These are phyloP conservation scores for Paulownia fortunei DNA, from an alignment of 257 asterid genomes.

Conservation along the genomic window DNA sequence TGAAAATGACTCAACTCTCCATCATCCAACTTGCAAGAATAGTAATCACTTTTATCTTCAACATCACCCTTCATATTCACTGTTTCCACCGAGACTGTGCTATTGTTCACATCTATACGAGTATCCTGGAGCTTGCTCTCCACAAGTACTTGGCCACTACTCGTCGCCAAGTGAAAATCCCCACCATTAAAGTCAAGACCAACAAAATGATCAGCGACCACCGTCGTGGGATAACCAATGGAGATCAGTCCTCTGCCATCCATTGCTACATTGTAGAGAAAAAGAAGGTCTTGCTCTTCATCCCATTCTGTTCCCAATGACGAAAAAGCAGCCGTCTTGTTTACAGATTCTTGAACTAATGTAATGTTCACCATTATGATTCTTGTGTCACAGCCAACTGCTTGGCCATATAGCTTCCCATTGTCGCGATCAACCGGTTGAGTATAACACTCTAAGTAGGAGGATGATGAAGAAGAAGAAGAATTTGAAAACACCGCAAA, in stretches of 20 bases:
- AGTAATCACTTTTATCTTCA: not conserved
- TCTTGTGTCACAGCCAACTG: constrained; percentile 7
- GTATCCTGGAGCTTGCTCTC: constrained; percentile 21
- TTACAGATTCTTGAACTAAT: not conserved
- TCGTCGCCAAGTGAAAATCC: constrained; percentile 32
- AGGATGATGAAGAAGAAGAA: constrained; percentile 9
- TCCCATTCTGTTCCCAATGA: constrained; percentile 25
- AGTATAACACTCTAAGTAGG: not conserved
- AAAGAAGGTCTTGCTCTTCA: constrained; percentile 3
- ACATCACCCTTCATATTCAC: constrained; percentile 17
- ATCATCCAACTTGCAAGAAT: constrained; percentile 31
- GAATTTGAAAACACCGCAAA: constrained; percentile 31
- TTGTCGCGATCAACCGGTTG: constrained; percentile 43
- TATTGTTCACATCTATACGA: constrained; percentile 16
- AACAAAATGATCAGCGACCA: constrained; percentile 8
- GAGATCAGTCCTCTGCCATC: constrained; percentile 36
- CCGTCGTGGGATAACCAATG: constrained; percentile 23
- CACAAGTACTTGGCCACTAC: constrained; percentile 33
- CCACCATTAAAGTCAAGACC: constrained; percentile 25
- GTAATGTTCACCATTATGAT: not conserved
- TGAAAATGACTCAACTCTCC: constrained; percentile 11
- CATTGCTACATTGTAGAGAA: constrained; percentile 21
- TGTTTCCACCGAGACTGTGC: constrained; percentile 17
- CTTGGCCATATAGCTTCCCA: constrained; percentile 37
- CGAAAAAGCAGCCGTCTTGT: not conserved